Percentiles rank a stretch among this genome's conserved stretches.
phyloP scores from a whole-genome alignment of 2,329 filamentous ascomycete genomes.

The Pseudocercospora pini-densiflorae region DNA sequence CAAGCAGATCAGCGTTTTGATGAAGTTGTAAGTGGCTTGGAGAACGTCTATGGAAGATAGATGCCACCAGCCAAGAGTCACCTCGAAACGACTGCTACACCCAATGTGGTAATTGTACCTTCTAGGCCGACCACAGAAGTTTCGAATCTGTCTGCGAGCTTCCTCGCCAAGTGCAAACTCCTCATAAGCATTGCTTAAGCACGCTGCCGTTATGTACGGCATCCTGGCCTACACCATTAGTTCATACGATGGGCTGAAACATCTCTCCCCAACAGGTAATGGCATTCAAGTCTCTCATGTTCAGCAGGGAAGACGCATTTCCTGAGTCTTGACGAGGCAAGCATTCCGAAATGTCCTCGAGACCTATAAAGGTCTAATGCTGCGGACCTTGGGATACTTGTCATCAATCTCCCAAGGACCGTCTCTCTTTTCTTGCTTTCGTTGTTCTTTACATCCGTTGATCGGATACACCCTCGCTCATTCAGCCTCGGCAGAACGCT shows the following conservation, averaged over 20 bases:
- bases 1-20: neutral
- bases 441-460: conserved; percentile 2
- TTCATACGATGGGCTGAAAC: conserved; percentile 1
- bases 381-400: neutral
- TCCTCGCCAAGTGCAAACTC: neutral
- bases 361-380: neutral
- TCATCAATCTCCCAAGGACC: neutral
- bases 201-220: neutral
- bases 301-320: neutral
- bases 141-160: neutral
- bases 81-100: neutral
- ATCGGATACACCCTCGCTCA: conserved; percentile 4
- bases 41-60: neutral
- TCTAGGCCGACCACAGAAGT: neutral
- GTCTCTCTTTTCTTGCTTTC: neutral
- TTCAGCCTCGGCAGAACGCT: neutral
- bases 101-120: neutral
- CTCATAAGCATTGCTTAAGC: neutral
- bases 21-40: neutral
- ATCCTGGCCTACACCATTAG: neutral
- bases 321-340: neutral
- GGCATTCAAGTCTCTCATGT: conserved; percentile 2
- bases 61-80: neutral
- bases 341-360: neutral
- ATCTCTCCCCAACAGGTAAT: neutral